Evolutionary conservation across 371 early-diverging fungal species (phyloP).

Genomic region (Circinella minor): DNA sequence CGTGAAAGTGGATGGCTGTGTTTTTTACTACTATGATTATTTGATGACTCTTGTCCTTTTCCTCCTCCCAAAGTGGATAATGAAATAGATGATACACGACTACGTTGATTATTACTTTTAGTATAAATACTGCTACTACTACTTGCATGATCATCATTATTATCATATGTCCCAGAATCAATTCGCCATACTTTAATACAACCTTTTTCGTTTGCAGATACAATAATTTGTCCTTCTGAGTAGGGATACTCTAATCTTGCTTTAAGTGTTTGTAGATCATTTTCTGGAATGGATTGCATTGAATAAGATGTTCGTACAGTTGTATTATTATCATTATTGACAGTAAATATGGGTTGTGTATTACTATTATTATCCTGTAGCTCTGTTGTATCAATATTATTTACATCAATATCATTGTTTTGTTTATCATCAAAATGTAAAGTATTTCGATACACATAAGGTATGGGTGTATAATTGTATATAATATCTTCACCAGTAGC

Average conservation of each 20-base stretch:
- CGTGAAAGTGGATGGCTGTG: background rate
- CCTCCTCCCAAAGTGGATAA: background rate
- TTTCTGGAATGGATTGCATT: background rate
- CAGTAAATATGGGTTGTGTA: background rate
- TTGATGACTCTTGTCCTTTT: background rate
- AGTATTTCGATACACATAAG: background rate
- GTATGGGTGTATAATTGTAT: constrained; percentile 40
- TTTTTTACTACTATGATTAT: background rate
- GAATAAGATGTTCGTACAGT: background rate
- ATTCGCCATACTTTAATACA: constrained; percentile 70
- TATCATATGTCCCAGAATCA: constrained; percentile 46
- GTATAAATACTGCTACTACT: background rate
- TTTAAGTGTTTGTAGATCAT: background rate
- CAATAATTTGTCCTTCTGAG: constrained; percentile 65
- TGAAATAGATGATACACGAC: background rate
- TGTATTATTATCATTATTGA: background rate
- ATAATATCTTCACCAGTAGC: constrained; percentile 52
- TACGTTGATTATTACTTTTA: background rate
- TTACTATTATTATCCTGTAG: background rate
- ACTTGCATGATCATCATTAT: background rate
- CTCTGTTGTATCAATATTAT: background rate
- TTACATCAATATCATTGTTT: background rate
- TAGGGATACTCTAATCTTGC: constrained; percentile 16
- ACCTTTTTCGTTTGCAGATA: constrained; percentile 67
- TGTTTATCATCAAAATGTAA: background rate